Percentiles rank a stretch among this genome's conserved stretches.
Evolutionary conservation across 768 basidiomycete genomes (phyloP).

Genomic region (Termitomyces sp.): DNA sequence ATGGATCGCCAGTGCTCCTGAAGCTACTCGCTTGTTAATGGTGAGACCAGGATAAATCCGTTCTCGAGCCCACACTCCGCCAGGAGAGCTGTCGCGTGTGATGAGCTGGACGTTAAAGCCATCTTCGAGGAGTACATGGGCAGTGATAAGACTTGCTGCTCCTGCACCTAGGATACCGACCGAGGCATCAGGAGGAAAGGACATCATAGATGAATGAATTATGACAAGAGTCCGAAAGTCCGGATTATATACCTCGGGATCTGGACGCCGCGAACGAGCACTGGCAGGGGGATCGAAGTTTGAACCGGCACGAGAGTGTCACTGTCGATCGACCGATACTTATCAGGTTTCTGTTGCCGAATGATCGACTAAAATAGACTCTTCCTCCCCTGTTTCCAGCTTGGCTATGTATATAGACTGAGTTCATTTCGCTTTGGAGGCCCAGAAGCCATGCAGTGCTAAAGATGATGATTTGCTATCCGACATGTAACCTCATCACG

Average conservation of each 20-base stretch:
- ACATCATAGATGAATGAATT: background rate
- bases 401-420: no score
- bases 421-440: no score
- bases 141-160: slow-evolving; percentile 12
- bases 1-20: background rate
- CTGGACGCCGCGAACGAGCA: slow-evolving; percentile 22
- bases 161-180: slow-evolving; percentile 12
- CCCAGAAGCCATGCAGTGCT: no score
- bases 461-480: no score
- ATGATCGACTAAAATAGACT: no score
- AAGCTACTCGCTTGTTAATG: slow-evolving; percentile 58
- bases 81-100: slow-evolving; percentile 48
- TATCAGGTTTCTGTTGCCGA: no score
- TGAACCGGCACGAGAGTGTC: no score
- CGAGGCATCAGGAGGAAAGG: background rate
- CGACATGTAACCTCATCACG: no score
- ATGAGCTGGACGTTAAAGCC: slow-evolving; percentile 58
- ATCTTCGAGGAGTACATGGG: slow-evolving; percentile 29
- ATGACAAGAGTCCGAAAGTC: background rate
- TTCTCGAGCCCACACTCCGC: slow-evolving; percentile 58
- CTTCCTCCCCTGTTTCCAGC: no score
- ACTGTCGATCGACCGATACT: no score
- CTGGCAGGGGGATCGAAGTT: no score
- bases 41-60: slow-evolving; percentile 53
- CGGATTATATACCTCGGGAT: slow-evolving; percentile 8